Evolutionary conservation across 306 rosid genomes (phyloP).

Genomic region (Vigna unguiculata): DNA sequence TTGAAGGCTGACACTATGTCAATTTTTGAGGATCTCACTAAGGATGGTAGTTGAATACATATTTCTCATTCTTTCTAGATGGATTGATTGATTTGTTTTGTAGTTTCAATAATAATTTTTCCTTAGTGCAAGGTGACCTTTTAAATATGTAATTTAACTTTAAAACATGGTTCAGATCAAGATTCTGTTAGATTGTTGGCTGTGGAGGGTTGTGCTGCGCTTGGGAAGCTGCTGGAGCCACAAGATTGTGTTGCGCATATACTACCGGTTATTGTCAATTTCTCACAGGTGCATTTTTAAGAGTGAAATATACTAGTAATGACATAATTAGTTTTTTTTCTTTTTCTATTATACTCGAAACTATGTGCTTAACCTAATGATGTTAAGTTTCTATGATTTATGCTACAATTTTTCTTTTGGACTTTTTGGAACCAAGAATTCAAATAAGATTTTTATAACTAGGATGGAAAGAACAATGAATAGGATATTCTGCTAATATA

Average conservation of each 20-base stretch:
- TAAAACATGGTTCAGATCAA: conserved; percentile 62
- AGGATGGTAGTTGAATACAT: conserved; percentile 64
- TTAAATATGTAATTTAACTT: neutral
- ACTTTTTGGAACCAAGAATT: too few relatives aligned
- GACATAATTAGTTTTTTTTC: neutral
- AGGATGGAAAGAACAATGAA: too few relatives aligned
- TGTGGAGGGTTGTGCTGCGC: conserved; percentile 87
- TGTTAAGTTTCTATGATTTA: too few relatives aligned
- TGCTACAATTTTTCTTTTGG: too few relatives aligned
- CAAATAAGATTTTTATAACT: too few relatives aligned
- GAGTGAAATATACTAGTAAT: conserved; percentile 4
- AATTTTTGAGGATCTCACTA: conserved; percentile 83
- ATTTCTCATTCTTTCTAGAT: conserved; percentile 16
- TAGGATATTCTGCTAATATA: too few relatives aligned
- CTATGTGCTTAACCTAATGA: neutral
- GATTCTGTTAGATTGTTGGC: conserved; percentile 87
- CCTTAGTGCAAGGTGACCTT: neutral
- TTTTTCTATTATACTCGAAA: neutral
- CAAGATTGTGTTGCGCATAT: conserved; percentile 85
- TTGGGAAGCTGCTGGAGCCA: conserved; percentile 84
- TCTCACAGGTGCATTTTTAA: conserved; percentile 70
- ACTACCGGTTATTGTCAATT: conserved; percentile 82
- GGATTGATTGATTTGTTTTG: neutral
- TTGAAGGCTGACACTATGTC: conserved; percentile 78
- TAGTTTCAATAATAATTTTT: conserved; percentile 8